phyloP scores from a whole-genome alignment of 495 filamentous ascomycete species.

The Opeltia flavorubescens region DNA sequence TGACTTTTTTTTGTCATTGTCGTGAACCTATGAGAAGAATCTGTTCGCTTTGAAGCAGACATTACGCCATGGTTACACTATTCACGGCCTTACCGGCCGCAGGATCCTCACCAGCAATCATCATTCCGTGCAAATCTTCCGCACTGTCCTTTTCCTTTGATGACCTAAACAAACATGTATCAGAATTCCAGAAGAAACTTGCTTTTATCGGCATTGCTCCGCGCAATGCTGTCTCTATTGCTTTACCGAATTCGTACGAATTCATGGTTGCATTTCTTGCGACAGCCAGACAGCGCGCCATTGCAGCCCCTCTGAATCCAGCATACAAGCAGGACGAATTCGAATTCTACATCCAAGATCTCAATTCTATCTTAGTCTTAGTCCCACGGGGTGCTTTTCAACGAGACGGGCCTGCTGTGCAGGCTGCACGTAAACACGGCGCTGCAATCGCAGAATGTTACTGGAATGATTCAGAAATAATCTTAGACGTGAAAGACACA shows the following conservation, averaged over 20 bases:
- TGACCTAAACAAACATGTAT: neutral
- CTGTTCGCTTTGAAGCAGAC: too few species aligned
- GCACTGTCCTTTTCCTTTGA: neutral
- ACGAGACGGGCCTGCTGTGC: slow-evolving; percentile 47
- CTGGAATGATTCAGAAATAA: slow-evolving; percentile 52
- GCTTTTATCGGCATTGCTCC: slow-evolving; percentile 51
- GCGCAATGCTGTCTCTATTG: slow-evolving; percentile 55
- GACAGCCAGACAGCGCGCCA: slow-evolving; percentile 54
- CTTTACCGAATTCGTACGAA: slow-evolving; percentile 61
- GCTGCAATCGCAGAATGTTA: slow-evolving; percentile 68
- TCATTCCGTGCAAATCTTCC: neutral
- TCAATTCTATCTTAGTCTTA: slow-evolving; percentile 56
- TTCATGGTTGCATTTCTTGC: slow-evolving; percentile 71
- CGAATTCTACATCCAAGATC: slow-evolving; percentile 74
- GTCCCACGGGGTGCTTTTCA: slow-evolving; percentile 52
- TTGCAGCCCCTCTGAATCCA: slow-evolving; percentile 70
- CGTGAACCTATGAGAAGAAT: too few species aligned
- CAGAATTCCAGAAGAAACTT: slow-evolving; percentile 42
- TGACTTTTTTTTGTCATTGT: too few species aligned
- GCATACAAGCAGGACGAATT: slow-evolving; percentile 75
- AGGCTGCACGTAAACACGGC: slow-evolving; percentile 56
- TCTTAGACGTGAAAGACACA: slow-evolving; percentile 52
- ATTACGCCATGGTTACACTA: neutral
- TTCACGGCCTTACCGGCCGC: neutral
- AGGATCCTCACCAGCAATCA: neutral